phyloP scores from a whole-genome alignment of 2,329 filamentous ascomycete species.

The Colletotrichum cuscutae region DNA sequence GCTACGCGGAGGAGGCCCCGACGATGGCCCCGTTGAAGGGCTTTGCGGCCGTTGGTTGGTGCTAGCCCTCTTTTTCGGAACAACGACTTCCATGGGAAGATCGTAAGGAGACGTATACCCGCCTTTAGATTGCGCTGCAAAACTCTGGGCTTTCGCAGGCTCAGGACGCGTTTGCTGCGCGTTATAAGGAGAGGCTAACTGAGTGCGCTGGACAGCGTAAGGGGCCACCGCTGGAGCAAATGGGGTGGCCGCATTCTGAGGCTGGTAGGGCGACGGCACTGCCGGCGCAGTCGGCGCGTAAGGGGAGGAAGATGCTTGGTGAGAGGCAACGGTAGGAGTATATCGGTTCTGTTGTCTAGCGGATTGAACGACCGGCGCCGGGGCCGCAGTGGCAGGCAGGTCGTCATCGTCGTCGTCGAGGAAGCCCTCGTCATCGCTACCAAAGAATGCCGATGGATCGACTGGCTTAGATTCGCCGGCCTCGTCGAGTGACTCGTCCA shows the following conservation, averaged over 20 bases:
- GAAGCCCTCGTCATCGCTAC: constrained; percentile 88
- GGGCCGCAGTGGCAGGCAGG: constrained; percentile 36
- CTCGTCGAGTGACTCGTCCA: constrained; percentile 63
- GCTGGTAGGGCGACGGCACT: constrained; percentile 39
- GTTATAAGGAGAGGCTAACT: constrained; percentile 48
- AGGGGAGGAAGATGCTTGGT: constrained; percentile 23
- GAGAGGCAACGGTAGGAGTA: constrained; percentile 10
- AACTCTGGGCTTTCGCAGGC: constrained; percentile 77
- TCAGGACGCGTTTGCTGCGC: constrained; percentile 54
- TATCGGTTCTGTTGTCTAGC: constrained; percentile 34
- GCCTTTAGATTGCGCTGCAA: constrained; percentile 88
- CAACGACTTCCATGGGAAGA: constrained; percentile 87
- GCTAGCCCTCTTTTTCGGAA: constrained; percentile 73
- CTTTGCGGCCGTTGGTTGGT: constrained; percentile 64
- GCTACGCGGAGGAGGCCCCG: constrained; percentile 66
- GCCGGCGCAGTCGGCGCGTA: constrained; percentile 41
- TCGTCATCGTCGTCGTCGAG: constrained; percentile 73
- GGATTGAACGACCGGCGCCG: constrained; percentile 3
- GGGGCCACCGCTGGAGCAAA: constrained; percentile 33
- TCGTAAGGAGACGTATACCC: constrained; percentile 97
- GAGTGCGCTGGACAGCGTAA: constrained; percentile 40
- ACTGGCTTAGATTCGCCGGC: constrained; percentile 57
- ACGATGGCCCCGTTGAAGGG: constrained; percentile 45
- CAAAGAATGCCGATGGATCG: constrained; percentile 74
- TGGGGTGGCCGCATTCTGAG: constrained; percentile 31